Evolutionary conservation across 352 stramenopile genomes (phyloP).

Genomic region (Phytophthora rubi): DNA sequence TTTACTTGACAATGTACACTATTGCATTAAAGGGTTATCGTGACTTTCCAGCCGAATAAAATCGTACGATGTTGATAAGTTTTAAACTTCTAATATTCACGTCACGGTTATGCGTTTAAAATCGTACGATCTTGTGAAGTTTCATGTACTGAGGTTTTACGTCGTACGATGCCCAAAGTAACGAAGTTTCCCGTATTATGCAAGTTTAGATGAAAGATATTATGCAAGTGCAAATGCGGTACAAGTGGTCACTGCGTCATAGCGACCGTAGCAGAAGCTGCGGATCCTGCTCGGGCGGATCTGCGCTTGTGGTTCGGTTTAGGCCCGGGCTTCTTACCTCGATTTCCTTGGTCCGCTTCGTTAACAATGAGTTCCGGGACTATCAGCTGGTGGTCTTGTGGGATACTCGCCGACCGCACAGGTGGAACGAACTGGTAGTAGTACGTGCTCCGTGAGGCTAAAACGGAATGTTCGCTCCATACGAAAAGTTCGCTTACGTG

Average conservation of each 20-base stretch:
- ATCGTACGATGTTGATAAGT: no score
- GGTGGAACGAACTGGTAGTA: neutral
- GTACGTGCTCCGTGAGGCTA: neutral
- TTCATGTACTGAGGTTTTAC: no score
- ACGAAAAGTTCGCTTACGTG: constrained; percentile 12
- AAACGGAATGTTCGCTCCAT: neutral
- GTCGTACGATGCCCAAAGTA: no score
- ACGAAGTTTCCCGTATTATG: no score
- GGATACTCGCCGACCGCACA: neutral
- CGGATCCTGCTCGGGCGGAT: neutral
- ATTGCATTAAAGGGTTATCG: no score
- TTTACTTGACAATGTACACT: no score
- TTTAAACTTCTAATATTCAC: no score
- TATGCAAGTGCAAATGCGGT: no score
- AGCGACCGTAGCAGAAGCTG: neutral
- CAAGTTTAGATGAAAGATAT: no score
- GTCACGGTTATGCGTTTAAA: no score
- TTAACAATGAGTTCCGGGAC: neutral
- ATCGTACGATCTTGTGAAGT: no score
- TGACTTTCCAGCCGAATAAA: no score
- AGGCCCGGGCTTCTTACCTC: neutral
- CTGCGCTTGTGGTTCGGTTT: neutral
- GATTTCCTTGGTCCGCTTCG: neutral
- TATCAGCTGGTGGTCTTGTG: neutral
- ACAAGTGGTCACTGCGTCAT: neutral